Evolutionary conservation across 2,329 filamentous ascomycete species (phyloP).

Genomic region (Colletotrichum lentis): DNA sequence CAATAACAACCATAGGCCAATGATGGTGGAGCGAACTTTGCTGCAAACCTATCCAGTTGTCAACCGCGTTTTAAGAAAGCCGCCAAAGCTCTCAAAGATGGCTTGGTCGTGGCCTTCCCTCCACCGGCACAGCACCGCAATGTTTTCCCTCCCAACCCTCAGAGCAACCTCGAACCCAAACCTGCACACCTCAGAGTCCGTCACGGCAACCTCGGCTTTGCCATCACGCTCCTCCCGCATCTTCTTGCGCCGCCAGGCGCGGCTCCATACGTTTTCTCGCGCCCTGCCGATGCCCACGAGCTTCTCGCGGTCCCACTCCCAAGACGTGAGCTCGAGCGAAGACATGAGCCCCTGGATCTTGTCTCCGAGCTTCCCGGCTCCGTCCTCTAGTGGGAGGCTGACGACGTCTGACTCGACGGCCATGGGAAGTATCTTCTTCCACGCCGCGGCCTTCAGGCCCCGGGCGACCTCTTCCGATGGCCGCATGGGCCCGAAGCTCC

Average conservation of each 20-base stretch:
- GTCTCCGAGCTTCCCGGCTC: slow-evolving; percentile 49
- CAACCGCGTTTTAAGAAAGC: slow-evolving; percentile 67
- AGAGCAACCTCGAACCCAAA: slow-evolving; percentile 69
- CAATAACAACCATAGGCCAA: too few species aligned
- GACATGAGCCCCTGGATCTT: slow-evolving; percentile 57
- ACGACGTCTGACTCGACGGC: slow-evolving; percentile 52
- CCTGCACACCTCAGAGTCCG: slow-evolving; percentile 49
- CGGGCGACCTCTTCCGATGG: slow-evolving; percentile 62
- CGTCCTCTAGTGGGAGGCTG: slow-evolving; percentile 56
- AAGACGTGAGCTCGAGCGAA: slow-evolving; percentile 66
- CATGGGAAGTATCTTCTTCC: slow-evolving; percentile 56
- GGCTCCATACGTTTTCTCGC: slow-evolving; percentile 78
- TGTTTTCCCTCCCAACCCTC: slow-evolving; percentile 49
- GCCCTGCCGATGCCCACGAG: slow-evolving; percentile 69
- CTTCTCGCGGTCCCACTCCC: slow-evolving; percentile 67
- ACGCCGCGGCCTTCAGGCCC: slow-evolving; percentile 51
- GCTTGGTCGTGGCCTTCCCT: slow-evolving; percentile 75
- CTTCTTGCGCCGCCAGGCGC: slow-evolving; percentile 73
- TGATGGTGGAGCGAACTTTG: neutral
- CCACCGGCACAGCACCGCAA: slow-evolving; percentile 71
- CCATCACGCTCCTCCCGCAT: slow-evolving; percentile 41
- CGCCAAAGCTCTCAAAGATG: slow-evolving; percentile 87
- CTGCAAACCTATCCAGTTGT: neutral
- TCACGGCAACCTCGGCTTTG: slow-evolving; percentile 40
- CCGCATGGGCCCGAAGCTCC: slow-evolving; percentile 78